Evolutionary conservation across 2,329 filamentous ascomycete genomes (phyloP).

Genomic region (Hypomyces rosellus): DNA sequence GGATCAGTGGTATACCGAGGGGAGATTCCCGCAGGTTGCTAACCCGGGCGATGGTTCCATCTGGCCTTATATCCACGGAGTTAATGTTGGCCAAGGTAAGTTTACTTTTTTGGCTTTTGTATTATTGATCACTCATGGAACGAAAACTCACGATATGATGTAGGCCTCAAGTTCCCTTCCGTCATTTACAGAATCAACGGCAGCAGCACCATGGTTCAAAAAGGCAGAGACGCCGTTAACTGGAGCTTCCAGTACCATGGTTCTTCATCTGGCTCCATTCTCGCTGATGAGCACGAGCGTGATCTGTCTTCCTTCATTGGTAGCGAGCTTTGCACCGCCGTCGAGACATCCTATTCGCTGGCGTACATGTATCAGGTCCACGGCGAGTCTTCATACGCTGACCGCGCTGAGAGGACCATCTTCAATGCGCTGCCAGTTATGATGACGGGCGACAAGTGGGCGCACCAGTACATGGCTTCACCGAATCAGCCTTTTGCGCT

Average conservation of each 20-base stretch:
- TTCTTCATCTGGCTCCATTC: conserved; percentile 35
- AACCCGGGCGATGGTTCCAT: conserved; percentile 12
- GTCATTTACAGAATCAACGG: conserved; percentile 35
- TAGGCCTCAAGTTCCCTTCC: conserved; percentile 34
- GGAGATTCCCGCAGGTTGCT: conserved; percentile 16
- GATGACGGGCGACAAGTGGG: conserved; percentile 47
- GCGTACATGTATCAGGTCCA: conserved; percentile 28
- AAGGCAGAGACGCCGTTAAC: conserved; percentile 31
- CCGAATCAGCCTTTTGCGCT: conserved; percentile 45
- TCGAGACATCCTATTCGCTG: conserved; percentile 28
- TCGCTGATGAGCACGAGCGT: conserved; percentile 35
- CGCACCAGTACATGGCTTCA: conserved; percentile 48
- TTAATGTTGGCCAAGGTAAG: conserved; percentile 38
- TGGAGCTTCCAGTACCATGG: conserved; percentile 33
- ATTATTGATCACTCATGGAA: not conserved
- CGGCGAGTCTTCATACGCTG: conserved; percentile 36
- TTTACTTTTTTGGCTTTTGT: not conserved
- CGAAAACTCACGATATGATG: not conserved
- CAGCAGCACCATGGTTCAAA: conserved; percentile 28
- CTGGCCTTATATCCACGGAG: conserved; percentile 33
- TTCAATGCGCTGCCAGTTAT: conserved; percentile 51
- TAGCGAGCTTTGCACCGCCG: conserved; percentile 30
- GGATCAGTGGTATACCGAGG: conserved; percentile 21
- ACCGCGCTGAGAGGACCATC: conserved; percentile 44
- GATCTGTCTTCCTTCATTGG: conserved; percentile 31